A percentile compares a stretch with the other conserved stretches of the same genome.
These are phyloP conservation scores for Trypanosoma congolense DNA, from an alignment of 208 protist species.

Conservation along the genomic window DNA sequence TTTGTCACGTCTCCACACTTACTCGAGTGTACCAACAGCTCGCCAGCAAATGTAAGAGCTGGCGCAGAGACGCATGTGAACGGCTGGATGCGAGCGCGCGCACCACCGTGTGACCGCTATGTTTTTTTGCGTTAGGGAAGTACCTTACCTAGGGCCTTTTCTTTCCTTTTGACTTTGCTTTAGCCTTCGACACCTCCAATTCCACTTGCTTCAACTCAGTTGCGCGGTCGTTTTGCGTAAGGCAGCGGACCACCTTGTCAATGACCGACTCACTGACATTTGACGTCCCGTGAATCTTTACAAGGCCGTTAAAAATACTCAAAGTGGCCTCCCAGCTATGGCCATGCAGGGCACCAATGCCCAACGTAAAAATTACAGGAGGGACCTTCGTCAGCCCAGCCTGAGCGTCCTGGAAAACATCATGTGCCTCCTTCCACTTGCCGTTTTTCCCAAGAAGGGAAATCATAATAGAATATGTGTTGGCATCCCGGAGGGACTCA, in stretches of 20 bases:
- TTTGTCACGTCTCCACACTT: too few species aligned
- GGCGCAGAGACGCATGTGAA: too few species aligned
- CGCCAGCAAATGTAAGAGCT: too few species aligned
- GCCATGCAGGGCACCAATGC: conserved; percentile 45
- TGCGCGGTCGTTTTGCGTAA: conserved; percentile 60
- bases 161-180: conserved; percentile 47
- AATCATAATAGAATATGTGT: conserved; percentile 74
- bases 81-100: too few species aligned
- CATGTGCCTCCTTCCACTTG: conserved; percentile 53
- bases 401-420: conserved; percentile 50
- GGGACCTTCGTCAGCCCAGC: conserved; percentile 40
- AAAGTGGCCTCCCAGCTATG: conserved; percentile 71
- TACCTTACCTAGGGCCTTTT: conserved; percentile 16
- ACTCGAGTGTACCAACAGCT: too few species aligned
- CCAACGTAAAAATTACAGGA: conserved; percentile 54
- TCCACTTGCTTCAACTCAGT: conserved; percentile 70
- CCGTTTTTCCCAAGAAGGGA: conserved; percentile 65
- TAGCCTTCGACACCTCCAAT: conserved; percentile 50
- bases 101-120: not conserved
- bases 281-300: conserved; percentile 51
- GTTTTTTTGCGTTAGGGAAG: conserved; percentile 11
- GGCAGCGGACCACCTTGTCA: conserved; percentile 63
- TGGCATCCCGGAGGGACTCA: conserved; percentile 40
- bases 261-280: conserved; percentile 72
- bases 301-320: conserved; percentile 61